A percentile compares a stretch with the other conserved stretches of the same genome.
Conservation (phyloP, 2,329 filamentous ascomycete species). For the Xylariales sp. region DNA sequence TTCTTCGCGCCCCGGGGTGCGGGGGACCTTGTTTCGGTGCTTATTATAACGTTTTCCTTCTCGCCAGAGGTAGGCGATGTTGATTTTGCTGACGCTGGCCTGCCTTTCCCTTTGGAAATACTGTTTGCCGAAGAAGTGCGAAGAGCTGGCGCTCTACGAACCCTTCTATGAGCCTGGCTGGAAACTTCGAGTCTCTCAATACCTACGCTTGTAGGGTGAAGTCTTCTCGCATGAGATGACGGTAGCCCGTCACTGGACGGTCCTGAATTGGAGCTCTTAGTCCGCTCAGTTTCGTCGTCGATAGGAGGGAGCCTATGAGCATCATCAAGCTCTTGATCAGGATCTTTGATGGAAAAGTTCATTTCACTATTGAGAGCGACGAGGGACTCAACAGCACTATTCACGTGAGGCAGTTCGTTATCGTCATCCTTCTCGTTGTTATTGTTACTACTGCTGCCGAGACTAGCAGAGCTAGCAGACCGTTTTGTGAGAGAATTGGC, state of each 20-base stretch:
- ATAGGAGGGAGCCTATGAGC: conserved; percentile 23
- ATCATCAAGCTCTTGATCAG: conserved; percentile 12
- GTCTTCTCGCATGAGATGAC: conserved; percentile 17
- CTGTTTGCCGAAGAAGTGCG: conserved; percentile 16
- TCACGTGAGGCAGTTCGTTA: conserved; percentile 16
- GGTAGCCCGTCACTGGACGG: too few relatives aligned
- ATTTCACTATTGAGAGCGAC: conserved; percentile 16
- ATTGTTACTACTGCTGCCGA: too few relatives aligned
- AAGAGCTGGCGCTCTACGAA: conserved; percentile 10
- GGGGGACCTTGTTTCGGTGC: too few relatives aligned
- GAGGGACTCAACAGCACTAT: conserved; percentile 16
- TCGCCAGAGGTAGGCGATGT: too few relatives aligned
- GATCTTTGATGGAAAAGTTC: conserved; percentile 7
- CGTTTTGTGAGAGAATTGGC: conserved; percentile 71
- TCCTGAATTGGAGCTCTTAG: conserved; percentile 12
- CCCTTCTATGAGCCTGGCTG: conserved; percentile 14
- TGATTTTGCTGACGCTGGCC: too few relatives aligned
- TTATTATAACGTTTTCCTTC: too few relatives aligned
- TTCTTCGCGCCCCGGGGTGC: too few relatives aligned
- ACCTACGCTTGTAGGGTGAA: conserved; percentile 17
- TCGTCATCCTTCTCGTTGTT: conserved; percentile 22
- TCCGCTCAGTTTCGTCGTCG: conserved; percentile 21
- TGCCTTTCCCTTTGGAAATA: conserved; percentile 11
- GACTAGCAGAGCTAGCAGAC: conserved; percentile 51
- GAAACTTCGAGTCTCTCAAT: conserved; percentile 3